A percentile compares a stretch with the other conserved stretches of the same genome.
These are phyloP conservation scores for Dryas octopetala DNA, from an alignment of 306 rosid species.

Conservation along the genomic window DNA sequence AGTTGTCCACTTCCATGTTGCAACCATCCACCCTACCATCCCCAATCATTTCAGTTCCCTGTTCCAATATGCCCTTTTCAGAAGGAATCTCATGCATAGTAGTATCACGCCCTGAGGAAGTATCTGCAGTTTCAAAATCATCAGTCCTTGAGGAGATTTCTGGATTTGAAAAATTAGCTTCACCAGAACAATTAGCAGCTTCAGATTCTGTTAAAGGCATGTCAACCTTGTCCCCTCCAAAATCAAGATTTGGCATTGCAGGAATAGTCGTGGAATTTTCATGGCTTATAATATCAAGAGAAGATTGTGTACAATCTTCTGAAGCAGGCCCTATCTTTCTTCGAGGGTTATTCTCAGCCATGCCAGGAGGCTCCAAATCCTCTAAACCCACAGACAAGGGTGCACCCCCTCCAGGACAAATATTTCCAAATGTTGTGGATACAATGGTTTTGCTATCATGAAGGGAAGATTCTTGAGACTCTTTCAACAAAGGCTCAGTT, in stretches of 20 bases:
- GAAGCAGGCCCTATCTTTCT: constrained; percentile 2
- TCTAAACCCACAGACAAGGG: neutral
- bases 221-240: constrained; percentile 9
- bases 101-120: neutral
- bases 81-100: constrained; percentile 12
- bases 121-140: constrained; percentile 19
- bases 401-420: neutral
- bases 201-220: constrained; percentile 20
- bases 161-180: constrained; percentile 25
- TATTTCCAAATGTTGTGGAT: neutral
- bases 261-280: constrained; percentile 1
- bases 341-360: neutral
- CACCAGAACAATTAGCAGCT: constrained; percentile 19
- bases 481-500: constrained; percentile 12
- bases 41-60: constrained; percentile 13
- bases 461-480: constrained; percentile 13
- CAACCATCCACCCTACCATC: constrained; percentile 21
- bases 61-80: constrained; percentile 24
- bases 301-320: constrained; percentile 16
- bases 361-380: constrained; percentile 3
- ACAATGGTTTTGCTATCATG: constrained; percentile 14
- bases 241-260: constrained; percentile 14
- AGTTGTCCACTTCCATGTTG: constrained; percentile 31
- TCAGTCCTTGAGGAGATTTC: constrained; percentile 10
- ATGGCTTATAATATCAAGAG: constrained; percentile 15